These are phyloP conservation scores for Desmodesmus armatus DNA, from an alignment of 139 green algal genomes.

Conservation along the genomic window DNA sequence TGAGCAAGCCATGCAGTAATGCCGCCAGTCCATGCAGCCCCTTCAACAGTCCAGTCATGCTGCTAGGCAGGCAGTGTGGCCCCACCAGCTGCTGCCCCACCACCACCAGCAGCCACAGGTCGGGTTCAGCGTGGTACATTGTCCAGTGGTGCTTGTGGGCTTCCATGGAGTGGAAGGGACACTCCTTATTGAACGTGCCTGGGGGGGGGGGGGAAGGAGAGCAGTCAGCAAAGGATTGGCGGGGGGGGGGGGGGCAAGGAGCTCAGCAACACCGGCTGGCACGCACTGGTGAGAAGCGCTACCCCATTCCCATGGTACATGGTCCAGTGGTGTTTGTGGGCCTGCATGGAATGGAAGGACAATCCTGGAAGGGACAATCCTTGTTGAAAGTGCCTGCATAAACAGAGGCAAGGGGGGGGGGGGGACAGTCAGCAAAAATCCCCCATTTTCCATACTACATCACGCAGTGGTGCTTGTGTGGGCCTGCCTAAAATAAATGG, in stretches of 20 bases:
- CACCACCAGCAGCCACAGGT: constrained; percentile 46
- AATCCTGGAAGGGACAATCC: neutral
- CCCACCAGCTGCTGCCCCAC: neutral
- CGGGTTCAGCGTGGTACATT: constrained; percentile 42
- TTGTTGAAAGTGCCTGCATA: constrained; percentile 52
- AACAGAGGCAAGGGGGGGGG: too few relatives aligned
- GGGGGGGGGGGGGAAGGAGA: neutral
- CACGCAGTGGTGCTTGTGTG: constrained; percentile 16
- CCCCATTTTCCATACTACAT: constrained; percentile 43
- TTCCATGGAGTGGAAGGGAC: constrained; percentile 39
- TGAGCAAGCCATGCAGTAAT: constrained; percentile 12
- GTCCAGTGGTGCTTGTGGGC: constrained; percentile 22
- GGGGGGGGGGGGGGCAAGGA: neutral
- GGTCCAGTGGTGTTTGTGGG: too few relatives aligned
- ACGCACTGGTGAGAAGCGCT: neutral
- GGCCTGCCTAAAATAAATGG: constrained; percentile 29
- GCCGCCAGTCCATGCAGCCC: constrained; percentile 5
- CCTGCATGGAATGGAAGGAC: neutral
- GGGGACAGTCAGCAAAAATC: too few relatives aligned
- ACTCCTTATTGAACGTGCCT: neutral
- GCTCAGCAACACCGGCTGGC: neutral
- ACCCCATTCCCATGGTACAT: neutral
- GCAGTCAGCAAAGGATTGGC: neutral
- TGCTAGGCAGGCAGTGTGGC: neutral
- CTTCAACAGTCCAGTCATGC: neutral